Base-by-base conservation (phyloP, 2,329 filamentous ascomycete species). In the Talaromyces rugulosus region DNA sequence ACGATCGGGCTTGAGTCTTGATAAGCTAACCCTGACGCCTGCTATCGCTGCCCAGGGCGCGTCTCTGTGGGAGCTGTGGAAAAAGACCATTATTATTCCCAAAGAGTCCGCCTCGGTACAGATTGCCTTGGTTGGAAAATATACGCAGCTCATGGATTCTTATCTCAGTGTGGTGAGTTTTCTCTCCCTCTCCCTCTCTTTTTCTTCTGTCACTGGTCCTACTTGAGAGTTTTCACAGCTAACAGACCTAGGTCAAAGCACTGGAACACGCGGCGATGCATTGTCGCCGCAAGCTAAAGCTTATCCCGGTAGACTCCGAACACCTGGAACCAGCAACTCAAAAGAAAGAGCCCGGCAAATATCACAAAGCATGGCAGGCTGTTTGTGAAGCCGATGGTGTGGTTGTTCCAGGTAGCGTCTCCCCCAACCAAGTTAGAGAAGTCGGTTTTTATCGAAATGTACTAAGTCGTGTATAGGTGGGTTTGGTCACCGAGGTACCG, bases 71-170 rank as follows among this genome's bases (percentile, higher is more conserved):
- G 75, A 85, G 5, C 82, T 88, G 67, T 98, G 94, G 94, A 91
- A 73, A 36, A 59, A 63, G 6, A 63, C 59, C n/a, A 42, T 56
- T 18, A 56, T 31, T 11, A 30, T 42, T 23, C 23, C 36, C 33
- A 36, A 36, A 44, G 33, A 56, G 12, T 56, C 34, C 12, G 31
- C 33, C 7, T 34, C 33, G 12, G 88, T 98, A 62, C 84, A 84
- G 47, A 96, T 99, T 73, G 92, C 87, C 8, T 81, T 99, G 12
- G 93, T 98, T 11, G 95, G 95, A 68, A 98, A 98, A 78, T 99
- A 99, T 75, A 88, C 88, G 27, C 86, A 87, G 59, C 85, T 94
- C 4, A 87, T 92, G 60, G 94, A 98, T 75, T 89, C 91, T 4
- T 98, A 97, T 72, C 83, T 96, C 55, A 89, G 86, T 52, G 88